phyloP scores from a whole-genome alignment of 345 rosid species.

The Camelina neglecta region DNA sequence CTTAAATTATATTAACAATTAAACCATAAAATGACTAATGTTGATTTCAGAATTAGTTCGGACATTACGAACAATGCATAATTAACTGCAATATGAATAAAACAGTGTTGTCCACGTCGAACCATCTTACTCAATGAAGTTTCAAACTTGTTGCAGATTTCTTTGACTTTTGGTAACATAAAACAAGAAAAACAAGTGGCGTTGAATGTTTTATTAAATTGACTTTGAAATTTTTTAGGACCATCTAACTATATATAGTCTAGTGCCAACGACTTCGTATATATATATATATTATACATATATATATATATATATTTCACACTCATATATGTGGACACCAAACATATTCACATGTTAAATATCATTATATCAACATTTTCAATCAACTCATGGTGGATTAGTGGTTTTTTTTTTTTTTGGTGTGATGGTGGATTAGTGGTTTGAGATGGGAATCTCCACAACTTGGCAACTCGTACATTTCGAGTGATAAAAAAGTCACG shows the following conservation, averaged over 20 bases:
- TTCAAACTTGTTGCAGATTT: neutral
- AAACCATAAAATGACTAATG: no score
- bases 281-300: neutral
- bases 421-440: neutral
- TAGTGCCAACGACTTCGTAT: neutral
- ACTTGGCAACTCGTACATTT: no score
- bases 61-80: neutral
- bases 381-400: neutral
- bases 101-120: neutral
- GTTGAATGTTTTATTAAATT: neutral
- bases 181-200: neutral
- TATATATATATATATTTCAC: no score
- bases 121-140: neutral
- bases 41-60: no score
- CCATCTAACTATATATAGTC: neutral
- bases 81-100: neutral
- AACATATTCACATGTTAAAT: neutral
- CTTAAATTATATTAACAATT: no score
- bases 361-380: neutral
- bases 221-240: constrained; percentile 5
- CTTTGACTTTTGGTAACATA: neutral
- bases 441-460: no score
- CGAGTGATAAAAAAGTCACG: no score
- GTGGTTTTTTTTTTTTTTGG: no score
- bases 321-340: neutral